Conservation (phyloP, 1,139 yeast genomes). For the Scheffersomyces segobiensis region DNA sequence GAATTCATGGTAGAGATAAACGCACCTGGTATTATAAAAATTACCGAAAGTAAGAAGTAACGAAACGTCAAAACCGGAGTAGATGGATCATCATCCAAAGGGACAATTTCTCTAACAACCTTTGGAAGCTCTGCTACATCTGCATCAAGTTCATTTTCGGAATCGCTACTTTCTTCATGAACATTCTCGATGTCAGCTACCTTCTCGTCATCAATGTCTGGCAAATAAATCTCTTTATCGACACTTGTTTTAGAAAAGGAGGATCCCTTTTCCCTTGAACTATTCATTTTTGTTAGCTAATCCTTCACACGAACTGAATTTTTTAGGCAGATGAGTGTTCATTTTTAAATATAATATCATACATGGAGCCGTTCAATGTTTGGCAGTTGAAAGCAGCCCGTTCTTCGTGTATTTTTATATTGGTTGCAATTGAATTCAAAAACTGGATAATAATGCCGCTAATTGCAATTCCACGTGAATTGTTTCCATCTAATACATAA, state of each 20-base stretch:
- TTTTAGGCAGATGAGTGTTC: background rate
- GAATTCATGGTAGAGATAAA: constrained; percentile 22
- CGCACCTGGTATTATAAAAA: constrained; percentile 22
- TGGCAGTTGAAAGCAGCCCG: background rate
- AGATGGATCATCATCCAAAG: constrained; percentile 16
- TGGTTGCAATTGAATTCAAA: background rate
- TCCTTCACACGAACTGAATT: background rate
- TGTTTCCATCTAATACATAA: background rate
- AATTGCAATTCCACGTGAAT: background rate
- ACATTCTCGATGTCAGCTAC: background rate
- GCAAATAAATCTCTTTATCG: constrained; percentile 10
- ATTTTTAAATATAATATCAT: too few species aligned
- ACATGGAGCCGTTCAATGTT: background rate
- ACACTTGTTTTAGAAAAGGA: constrained; percentile 19
- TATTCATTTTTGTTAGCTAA: background rate
- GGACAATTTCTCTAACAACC: constrained; percentile 17
- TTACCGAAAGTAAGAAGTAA: constrained; percentile 14
- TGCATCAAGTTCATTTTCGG: constrained; percentile 3
- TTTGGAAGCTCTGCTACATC: constrained; percentile 14
- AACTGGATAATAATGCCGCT: background rate
- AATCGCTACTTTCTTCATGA: background rate
- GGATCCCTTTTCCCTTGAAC: constrained; percentile 26
- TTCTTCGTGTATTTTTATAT: background rate
- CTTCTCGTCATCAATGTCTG: background rate
- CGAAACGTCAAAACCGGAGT: constrained; percentile 18